Evolutionary conservation across 371 early-diverging fungal species (phyloP).

Genomic region (Nosema granulosis): DNA sequence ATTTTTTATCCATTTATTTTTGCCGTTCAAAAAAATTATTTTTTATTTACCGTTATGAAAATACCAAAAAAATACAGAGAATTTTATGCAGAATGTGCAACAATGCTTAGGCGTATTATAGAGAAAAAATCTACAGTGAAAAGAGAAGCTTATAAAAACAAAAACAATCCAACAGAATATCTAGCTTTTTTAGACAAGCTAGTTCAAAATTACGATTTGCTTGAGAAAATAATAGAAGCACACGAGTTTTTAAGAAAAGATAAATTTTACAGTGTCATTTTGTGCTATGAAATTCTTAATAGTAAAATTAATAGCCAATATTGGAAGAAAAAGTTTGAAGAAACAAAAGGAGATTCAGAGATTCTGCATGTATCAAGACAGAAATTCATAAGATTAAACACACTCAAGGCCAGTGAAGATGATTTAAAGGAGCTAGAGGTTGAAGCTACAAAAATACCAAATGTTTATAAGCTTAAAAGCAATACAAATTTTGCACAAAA

Average conservation of each 20-base stretch:
- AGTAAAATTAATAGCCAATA: slow-evolving; percentile 56
- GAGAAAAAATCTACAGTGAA: slow-evolving; percentile 58
- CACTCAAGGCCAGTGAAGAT: slow-evolving; percentile 46
- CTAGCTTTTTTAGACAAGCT: slow-evolving; percentile 57
- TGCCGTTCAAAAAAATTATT: neutral
- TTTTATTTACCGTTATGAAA: slow-evolving; percentile 19
- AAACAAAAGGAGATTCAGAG: slow-evolving; percentile 24
- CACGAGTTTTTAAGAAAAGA: slow-evolving; percentile 41
- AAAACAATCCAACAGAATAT: slow-evolving; percentile 58
- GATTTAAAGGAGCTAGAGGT: slow-evolving; percentile 34
- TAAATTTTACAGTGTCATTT: slow-evolving; percentile 32
- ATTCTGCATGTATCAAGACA: slow-evolving; percentile 7
- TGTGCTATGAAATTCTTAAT: slow-evolving; percentile 60
- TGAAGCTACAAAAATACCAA: slow-evolving; percentile 52
- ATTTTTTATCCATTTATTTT: too few relatives aligned
- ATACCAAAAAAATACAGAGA: slow-evolving; percentile 12
- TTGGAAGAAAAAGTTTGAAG: slow-evolving; percentile 50
- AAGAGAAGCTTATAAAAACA: slow-evolving; percentile 61
- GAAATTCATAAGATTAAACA: slow-evolving; percentile 58
- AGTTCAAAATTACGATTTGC: slow-evolving; percentile 50
- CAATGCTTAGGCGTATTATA: slow-evolving; percentile 59
- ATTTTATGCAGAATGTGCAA: slow-evolving; percentile 60
- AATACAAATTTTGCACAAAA: slow-evolving; percentile 41
- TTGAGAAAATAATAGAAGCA: slow-evolving; percentile 45
- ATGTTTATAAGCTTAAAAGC: slow-evolving; percentile 60